Percentiles rank a stretch among this genome's conserved stretches.
phyloP scores from a whole-genome alignment of 2,329 filamentous ascomycete genomes.

The Alternaria sp. region DNA sequence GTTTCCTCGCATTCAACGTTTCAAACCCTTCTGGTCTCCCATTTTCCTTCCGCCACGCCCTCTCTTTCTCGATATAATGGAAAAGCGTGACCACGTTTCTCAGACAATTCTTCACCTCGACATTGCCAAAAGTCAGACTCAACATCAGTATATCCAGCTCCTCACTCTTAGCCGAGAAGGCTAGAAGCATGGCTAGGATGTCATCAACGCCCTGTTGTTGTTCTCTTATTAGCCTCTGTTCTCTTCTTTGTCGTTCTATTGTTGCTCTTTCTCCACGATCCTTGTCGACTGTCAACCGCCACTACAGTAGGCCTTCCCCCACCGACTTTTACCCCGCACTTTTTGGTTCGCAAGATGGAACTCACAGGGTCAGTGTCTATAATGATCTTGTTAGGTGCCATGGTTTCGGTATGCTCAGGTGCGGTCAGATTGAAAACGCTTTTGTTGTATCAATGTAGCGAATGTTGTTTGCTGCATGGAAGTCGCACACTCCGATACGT shows the following conservation, averaged over 20 bases:
- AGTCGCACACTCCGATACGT: not conserved
- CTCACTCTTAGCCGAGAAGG: conserved; percentile 80
- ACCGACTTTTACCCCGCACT: conserved; percentile 19
- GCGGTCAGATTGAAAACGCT: too few relatives aligned
- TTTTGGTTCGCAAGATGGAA: not conserved
- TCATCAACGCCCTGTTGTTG: conserved; percentile 83
- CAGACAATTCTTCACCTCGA: conserved; percentile 85
- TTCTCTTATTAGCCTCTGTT: not conserved
- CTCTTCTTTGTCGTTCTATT: not conserved
- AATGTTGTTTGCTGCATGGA: not conserved
- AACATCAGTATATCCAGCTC: conserved; percentile 88
- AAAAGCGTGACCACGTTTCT: conserved; percentile 91
- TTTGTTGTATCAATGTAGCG: too few relatives aligned
- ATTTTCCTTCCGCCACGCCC: conserved; percentile 78
- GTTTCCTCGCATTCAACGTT: conserved; percentile 75
- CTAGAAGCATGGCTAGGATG: conserved; percentile 85
- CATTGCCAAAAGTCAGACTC: conserved; percentile 93
- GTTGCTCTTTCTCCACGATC: not conserved
- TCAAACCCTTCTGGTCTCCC: conserved; percentile 76
- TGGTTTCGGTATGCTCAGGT: not conserved
- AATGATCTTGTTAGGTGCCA: conserved; percentile 72
- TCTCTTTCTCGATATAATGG: conserved; percentile 88
- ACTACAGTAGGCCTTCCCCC: not conserved
- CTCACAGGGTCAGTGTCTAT: conserved; percentile 93
- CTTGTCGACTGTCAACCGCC: too few relatives aligned